phyloP scores from a whole-genome alignment of 768 basidiomycete species.

The Glaciozyma antarctica region DNA sequence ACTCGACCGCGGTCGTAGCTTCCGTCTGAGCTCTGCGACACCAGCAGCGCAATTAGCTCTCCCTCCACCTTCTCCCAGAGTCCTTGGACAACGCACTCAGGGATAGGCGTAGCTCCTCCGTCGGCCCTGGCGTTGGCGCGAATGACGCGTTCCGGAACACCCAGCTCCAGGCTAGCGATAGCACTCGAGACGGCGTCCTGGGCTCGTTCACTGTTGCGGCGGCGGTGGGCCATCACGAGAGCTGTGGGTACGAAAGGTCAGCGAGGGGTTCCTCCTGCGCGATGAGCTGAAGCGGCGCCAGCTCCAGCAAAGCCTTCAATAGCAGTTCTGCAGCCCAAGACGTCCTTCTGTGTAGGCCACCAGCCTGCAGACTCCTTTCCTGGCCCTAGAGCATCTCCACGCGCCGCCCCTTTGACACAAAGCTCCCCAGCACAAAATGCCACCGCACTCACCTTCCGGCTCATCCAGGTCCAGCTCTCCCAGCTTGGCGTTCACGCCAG shows the following conservation, averaged over 20 bases:
- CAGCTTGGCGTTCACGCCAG: conserved; percentile 11
- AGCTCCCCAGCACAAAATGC: not conserved
- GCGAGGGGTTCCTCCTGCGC: not conserved
- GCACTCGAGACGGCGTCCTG: conserved; percentile 31
- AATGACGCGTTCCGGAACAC: conserved; percentile 26
- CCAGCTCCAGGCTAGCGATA: conserved; percentile 27
- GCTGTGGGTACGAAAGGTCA: conserved; percentile 4
- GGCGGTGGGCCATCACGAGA: conserved; percentile 28
- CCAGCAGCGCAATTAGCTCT: not conserved
- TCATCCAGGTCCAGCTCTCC: conserved; percentile 12
- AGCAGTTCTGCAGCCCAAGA: not conserved
- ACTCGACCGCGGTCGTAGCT: no score
- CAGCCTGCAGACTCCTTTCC: no score
- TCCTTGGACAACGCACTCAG: conserved; percentile 10
- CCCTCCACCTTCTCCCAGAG: not conserved
- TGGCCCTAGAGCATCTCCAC: no score
- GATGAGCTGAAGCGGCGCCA: not conserved
- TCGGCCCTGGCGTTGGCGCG: conserved; percentile 31
- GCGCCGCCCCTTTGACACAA: not conserved
- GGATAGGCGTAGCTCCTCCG: conserved; percentile 27
- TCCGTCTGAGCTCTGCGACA: not conserved
- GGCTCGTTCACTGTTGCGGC: conserved; percentile 22
- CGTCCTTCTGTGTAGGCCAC: not conserved
- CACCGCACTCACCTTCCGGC: conserved; percentile 7
- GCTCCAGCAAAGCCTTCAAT: not conserved